Evolutionary conservation across 306 rosid genomes (phyloP), one percentile per base, ranked within the genome.

Genomic region (Alnus glutinosa): DNA sequence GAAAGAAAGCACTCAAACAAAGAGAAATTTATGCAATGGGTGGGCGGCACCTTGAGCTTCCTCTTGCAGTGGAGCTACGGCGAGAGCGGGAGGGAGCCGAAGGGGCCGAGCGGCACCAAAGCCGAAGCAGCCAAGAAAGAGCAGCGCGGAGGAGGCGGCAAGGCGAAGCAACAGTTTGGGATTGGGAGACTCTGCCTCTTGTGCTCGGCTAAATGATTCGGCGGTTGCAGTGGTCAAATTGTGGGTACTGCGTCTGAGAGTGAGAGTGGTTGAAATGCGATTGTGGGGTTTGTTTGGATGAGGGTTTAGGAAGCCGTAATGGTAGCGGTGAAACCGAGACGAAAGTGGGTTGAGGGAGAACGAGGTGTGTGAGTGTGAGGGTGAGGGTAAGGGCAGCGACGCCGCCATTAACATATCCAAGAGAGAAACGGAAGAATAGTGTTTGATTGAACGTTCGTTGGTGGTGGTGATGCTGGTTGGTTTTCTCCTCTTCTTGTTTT

Each of bases 71-170:
- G 78, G 19, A 7, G 66, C 62, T 71, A 87, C 18, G 7, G 86
- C 75, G 1, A 75, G 79, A 75, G 81, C 23, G 9, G 81, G 82
- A 28, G 85, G 84, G 59, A 51, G 42, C 51, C 5, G 80, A 15
- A 73, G 86, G 73, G 18, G 91, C 92, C 37, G 87, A 78, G 80
- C 88, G 79, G 46, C 55, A 69, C 89, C 86, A 52, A 85, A 59
- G 81, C 84, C 77, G 48, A 91, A 73, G 52, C 86, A 61, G 80
- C 93, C 87, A 30, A 92, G 79, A 63, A 89, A 77, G 80, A 92
- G 66, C 1, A 83, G 18, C 18, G 42, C 82, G 23, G 86, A 84
- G 42, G 97, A 88, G 49, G 88, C 80, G 9, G 89, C 85, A 14
- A 90, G 42, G 61, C 82, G 89, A 36, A 84, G 79, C 78, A 34